Conservation (phyloP, 441 rosid genomes). For the Croton setiger region DNA sequence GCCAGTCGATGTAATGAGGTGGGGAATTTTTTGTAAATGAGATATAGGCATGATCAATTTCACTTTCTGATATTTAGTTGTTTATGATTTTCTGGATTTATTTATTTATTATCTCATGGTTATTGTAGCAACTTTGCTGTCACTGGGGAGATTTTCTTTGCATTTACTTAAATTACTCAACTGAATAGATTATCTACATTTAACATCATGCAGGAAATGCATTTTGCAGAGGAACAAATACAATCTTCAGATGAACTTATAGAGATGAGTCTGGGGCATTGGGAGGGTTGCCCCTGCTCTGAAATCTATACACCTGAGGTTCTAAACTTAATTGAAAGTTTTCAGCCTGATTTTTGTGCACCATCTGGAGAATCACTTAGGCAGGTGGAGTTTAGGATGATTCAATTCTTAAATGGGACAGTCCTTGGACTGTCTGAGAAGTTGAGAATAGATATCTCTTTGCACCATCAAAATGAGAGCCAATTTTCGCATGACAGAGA, state of each 20-base stretch:
- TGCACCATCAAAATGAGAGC: slow-evolving; percentile 42
- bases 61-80: slow-evolving; percentile 2
- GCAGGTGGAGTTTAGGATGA: slow-evolving; percentile 85
- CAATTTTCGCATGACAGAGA: slow-evolving; percentile 55
- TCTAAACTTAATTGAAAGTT: slow-evolving; percentile 53
- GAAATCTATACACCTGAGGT: slow-evolving; percentile 66
- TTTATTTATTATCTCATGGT: slow-evolving; percentile 1
- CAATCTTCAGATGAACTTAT: slow-evolving; percentile 63
- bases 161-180: slow-evolving; percentile 17
- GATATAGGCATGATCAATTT: neutral
- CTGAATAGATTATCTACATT: slow-evolving; percentile 15
- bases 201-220: slow-evolving; percentile 68
- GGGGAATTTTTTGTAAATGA: neutral
- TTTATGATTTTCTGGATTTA: neutral
- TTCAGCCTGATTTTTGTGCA: slow-evolving; percentile 80
- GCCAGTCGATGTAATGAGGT: neutral
- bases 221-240: slow-evolving; percentile 61
- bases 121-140: slow-evolving; percentile 4
- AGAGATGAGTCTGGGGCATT: slow-evolving; percentile 83
- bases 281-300: slow-evolving; percentile 73
- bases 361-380: slow-evolving; percentile 91
- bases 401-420: slow-evolving; percentile 76
- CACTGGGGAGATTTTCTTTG: neutral
- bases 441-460: slow-evolving; percentile 54
- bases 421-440: slow-evolving; percentile 59